Percentiles rank a stretch among this genome's conserved stretches.
Conservation (phyloP, 1,284 basidiomycete genomes). For the Termitomyces sp. region DNA sequence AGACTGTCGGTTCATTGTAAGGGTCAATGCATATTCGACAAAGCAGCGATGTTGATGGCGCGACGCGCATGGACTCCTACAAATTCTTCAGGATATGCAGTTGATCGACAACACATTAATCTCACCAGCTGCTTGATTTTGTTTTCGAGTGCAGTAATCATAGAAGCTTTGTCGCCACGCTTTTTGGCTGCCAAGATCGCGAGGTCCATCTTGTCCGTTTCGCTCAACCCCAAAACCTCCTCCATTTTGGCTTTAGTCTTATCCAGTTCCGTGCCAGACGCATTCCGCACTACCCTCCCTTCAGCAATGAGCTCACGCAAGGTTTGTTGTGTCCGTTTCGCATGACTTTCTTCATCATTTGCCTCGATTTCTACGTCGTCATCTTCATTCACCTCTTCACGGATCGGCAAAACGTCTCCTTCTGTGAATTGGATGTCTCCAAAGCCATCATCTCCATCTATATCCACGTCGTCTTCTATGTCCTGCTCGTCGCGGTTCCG, state of each 20-base stretch:
- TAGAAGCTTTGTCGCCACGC: conserved; percentile 39
- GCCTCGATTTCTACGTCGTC: conserved; percentile 38
- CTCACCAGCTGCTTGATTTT: conserved; percentile 57
- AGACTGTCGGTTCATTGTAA: conserved; percentile 70
- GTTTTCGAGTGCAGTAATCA: conserved; percentile 53
- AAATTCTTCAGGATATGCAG: background rate
- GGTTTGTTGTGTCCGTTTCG: conserved; percentile 27
- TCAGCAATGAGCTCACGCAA: conserved; percentile 48
- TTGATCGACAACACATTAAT: background rate
- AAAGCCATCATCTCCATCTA: conserved; percentile 72
- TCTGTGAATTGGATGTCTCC: conserved; percentile 73
- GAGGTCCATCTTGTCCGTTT: conserved; percentile 43
- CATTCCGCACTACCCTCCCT: conserved; percentile 37
- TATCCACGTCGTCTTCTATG: conserved; percentile 71
- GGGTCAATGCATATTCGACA: conserved; percentile 76
- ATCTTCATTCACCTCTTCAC: conserved; percentile 27
- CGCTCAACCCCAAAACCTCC: conserved; percentile 37
- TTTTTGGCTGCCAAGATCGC: conserved; percentile 45
- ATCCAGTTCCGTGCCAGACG: conserved; percentile 20
- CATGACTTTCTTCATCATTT: conserved; percentile 27
- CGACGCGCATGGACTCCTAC: conserved; percentile 43
- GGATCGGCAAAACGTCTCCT: conserved; percentile 49
- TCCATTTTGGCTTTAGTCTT: conserved; percentile 36
- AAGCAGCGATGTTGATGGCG: conserved; percentile 42
- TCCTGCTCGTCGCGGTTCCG: conserved; percentile 51